These are phyloP conservation scores for Phytophthora citricola DNA, from an alignment of 352 stramenopile species.

Conservation along the genomic window DNA sequence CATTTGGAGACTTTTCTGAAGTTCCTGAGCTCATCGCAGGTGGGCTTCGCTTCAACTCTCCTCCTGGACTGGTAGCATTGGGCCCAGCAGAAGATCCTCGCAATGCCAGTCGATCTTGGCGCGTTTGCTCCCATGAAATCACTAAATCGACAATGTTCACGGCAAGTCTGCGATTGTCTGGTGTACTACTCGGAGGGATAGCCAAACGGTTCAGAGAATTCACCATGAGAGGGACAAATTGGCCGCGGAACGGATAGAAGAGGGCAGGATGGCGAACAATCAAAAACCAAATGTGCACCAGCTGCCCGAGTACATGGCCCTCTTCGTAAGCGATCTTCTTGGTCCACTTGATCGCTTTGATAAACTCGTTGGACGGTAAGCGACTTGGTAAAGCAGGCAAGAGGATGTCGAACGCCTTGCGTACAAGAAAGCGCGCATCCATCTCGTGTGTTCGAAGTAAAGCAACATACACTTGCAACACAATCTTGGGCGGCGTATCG, in stretches of 20 bases:
- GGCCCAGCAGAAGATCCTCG: conserved; percentile 17
- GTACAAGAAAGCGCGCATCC: conserved; percentile 95
- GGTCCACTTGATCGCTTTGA: conserved; percentile 97
- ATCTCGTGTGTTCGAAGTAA: conserved; percentile 95
- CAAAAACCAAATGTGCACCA: conserved; percentile 98
- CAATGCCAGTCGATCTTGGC: conserved; percentile 69
- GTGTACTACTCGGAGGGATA: conserved; percentile 92
- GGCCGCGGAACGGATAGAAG: conserved; percentile 92
- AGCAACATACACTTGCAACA: conserved; percentile 96
- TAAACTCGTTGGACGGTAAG: conserved; percentile 93
- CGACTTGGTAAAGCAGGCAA: conserved; percentile 92
- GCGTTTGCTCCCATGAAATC: conserved; percentile 94
- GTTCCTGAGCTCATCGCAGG: conserved; percentile 26
- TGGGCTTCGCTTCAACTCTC: conserved; percentile 49
- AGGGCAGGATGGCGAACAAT: conserved; percentile 95
- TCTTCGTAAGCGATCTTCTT: conserved; percentile 99
- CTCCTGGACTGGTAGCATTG: conserved; percentile 24
- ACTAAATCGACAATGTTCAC: conserved; percentile 96
- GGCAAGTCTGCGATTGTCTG: conserved; percentile 93
- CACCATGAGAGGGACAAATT: conserved; percentile 97
- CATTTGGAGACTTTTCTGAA: conserved; percentile 15
- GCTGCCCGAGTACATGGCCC: conserved; percentile 93
- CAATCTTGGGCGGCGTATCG: conserved; percentile 96
- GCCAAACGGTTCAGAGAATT: conserved; percentile 96
- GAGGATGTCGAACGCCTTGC: conserved; percentile 95